These are phyloP conservation scores for Quercus engelmannii DNA, from an alignment of 306 rosid genomes.

Conservation along the genomic window DNA sequence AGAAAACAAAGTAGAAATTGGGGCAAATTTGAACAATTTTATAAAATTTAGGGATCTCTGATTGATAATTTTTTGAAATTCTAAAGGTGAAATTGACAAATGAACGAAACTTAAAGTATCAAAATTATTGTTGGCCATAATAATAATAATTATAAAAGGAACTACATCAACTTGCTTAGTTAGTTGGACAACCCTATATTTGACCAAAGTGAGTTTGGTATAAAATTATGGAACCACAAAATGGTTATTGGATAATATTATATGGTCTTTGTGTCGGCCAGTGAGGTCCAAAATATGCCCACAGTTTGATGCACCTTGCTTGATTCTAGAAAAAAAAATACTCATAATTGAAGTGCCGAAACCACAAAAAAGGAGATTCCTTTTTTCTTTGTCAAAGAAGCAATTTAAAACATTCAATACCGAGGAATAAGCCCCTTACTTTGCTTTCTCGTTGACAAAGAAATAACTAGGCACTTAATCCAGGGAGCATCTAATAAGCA, in stretches of 20 bases:
- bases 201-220: background rate
- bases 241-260: background rate
- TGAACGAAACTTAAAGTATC: no score
- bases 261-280: slow-evolving; percentile 13
- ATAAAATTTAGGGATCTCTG: no score
- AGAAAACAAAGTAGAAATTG: no score
- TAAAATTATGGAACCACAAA: background rate
- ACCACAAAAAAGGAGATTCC: background rate
- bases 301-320: background rate
- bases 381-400: background rate
- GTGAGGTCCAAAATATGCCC: slow-evolving; percentile 5
- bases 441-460: background rate
- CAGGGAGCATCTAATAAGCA: background rate
- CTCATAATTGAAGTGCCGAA: background rate
- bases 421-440: background rate
- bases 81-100: no score
- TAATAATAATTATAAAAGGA: background rate
- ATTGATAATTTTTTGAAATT: no score
- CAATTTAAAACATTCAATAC: background rate
- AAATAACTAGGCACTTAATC: background rate
- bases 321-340: background rate
- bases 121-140: no score
- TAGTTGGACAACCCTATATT: background rate
- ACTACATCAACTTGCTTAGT: background rate
- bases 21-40: no score